Conservation (phyloP, 2,329 filamentous ascomycete species). For the Botrytis tulipae region DNA sequence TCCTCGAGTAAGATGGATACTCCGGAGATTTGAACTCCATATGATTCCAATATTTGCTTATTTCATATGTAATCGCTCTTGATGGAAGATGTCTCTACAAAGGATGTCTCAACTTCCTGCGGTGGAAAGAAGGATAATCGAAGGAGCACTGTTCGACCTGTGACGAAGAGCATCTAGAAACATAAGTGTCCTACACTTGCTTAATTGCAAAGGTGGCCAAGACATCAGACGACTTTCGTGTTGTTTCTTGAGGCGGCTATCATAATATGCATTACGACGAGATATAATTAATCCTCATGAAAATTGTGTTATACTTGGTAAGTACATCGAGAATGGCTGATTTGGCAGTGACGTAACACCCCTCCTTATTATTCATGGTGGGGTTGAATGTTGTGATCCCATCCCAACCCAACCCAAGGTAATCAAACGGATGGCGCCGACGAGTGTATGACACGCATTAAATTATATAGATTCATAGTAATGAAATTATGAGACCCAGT, state of each 20-base stretch:
- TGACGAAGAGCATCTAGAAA: background rate
- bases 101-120: background rate
- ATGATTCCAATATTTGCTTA: background rate
- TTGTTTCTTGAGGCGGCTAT: background rate
- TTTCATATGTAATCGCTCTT: background rate
- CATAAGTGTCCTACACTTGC: background rate
- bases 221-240: too few species aligned
- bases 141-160: background rate
- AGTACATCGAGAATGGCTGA: background rate
- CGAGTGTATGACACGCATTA: slow-evolving; percentile 4
- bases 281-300: background rate
- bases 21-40: background rate
- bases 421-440: slow-evolving; percentile 7
- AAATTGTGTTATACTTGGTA: background rate
- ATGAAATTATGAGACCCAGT: background rate
- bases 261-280: background rate
- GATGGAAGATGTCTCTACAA: background rate
- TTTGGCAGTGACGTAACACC: slow-evolving; percentile 6
- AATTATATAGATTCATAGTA: background rate
- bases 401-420: background rate
- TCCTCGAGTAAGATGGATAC: slow-evolving; percentile 23
- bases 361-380: background rate
- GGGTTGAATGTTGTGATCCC: background rate
- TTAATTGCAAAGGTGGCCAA: background rate
- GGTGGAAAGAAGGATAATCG: background rate